Percentiles rank a stretch among this genome's conserved stretches.
phyloP scores from a whole-genome alignment of 176 grass and related monocot genomes.

The Panicum miliaceum region DNA sequence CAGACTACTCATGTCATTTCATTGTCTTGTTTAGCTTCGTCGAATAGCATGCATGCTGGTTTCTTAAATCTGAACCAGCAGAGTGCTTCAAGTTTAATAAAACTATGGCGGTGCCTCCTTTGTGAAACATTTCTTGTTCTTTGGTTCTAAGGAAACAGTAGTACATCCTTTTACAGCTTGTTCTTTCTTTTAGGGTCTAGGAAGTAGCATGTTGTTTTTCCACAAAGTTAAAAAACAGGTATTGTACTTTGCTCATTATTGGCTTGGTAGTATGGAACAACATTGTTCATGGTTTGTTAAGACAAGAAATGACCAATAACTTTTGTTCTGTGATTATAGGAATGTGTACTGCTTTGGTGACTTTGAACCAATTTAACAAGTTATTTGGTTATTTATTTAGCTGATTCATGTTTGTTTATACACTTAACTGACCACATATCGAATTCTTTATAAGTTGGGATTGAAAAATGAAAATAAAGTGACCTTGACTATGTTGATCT shows the following conservation, averaged over 20 bases:
- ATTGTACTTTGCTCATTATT: no score
- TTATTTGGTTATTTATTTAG: not conserved
- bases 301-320: not conserved
- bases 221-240: not conserved
- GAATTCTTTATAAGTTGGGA: not conserved
- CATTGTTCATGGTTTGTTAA: not conserved
- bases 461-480: conserved; percentile 10
- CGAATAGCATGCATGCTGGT: not conserved
- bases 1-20: not conserved
- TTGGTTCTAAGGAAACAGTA: not conserved
- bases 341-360: not conserved
- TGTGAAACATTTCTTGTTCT: not conserved
- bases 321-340: not conserved
- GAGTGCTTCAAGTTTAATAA: not conserved
- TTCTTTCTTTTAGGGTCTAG: conserved; percentile 8
- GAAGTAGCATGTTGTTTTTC: not conserved
- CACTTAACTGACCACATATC: no score
- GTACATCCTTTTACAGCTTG: not conserved
- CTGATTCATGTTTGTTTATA: not conserved
- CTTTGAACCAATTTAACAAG: not conserved
- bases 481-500: not conserved
- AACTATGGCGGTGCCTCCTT: not conserved
- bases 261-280: no score
- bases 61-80: conserved; percentile 17
- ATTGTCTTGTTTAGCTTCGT: not conserved